Base-by-base conservation (phyloP, 2,329 filamentous ascomycete genomes). In the Fusarium concolor region DNA sequence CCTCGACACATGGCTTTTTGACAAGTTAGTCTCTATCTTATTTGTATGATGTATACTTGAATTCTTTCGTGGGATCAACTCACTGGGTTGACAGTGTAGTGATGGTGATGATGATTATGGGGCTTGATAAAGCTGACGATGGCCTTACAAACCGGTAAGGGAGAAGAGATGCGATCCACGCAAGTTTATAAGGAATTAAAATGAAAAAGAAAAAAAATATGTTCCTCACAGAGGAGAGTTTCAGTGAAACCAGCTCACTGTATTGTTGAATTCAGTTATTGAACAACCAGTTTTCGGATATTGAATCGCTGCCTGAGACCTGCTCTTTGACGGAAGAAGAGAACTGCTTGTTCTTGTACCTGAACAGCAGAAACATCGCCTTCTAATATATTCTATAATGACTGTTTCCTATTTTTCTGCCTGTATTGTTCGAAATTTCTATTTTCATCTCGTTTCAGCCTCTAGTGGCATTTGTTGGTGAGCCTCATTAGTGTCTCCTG, bases 1-100 rank as follows among this genome's bases (percentile, higher is more conserved):
- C 62, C 68, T 52, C 51, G 46, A 39, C 68, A 71, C 68, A 71
- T 71, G 26, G 9, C 52, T 62, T 5, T 4, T 31, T 26, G 20
- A 17, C 7, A 4, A n/a, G 26, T 67, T 1, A 67, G 51, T 11
- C 18, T 28, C 12, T 15, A 8, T 28, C 20, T 17, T 10, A 10
- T 28, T n/a, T 12, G 4, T 10, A 2, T 17, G 4, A 17, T 17
- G 2, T 6, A 11, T 31, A 7, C 17, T 22, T 33, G 24, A 15
- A 14, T 10, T 18, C 18, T 24, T 20, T 1, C 2, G 20, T 17
- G n/a, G 10, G 17, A 37, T 31, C 24, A 10, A 42, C 56, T 45
- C 35, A 54, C 57, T 33, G 12, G 9, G 33, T 49, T 20, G 31
- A 7, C 12, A 22, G 35, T 15, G 14, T 33, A 14, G 31, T 14